phyloP scores from a whole-genome alignment of 768 basidiomycete species.

The Serpula lacrymans region DNA sequence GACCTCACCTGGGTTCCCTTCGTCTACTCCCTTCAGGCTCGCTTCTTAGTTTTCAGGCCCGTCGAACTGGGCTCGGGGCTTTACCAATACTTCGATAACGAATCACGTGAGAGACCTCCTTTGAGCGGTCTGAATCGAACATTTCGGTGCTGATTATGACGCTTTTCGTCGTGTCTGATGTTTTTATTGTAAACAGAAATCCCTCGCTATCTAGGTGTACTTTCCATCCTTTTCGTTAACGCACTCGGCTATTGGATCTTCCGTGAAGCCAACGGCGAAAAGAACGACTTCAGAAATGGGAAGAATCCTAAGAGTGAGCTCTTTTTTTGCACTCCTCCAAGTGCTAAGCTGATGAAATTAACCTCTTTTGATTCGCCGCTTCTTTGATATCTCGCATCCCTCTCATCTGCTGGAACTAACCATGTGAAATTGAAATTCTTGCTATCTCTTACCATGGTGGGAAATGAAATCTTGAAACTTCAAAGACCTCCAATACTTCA shows the following conservation, averaged over 20 bases:
- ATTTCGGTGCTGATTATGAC: no score
- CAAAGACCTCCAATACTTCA: conserved; percentile 72
- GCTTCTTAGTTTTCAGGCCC: conserved; percentile 89
- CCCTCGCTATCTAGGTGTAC: conserved; percentile 44
- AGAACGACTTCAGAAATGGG: conserved; percentile 93
- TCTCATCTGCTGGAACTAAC: no score
- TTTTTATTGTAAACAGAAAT: no score
- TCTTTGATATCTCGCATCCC: no score
- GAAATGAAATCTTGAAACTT: no score
- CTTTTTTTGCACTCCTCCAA: not conserved
- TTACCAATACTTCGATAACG: no score
- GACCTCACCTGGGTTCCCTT: conserved; percentile 95
- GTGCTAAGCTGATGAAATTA: no score
- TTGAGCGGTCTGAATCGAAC: no score
- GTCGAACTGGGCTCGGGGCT: conserved; percentile 74
- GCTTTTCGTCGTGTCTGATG: conserved; percentile 73
- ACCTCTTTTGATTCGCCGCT: no score
- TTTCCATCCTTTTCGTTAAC: conserved; percentile 62
- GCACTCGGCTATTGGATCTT: conserved; percentile 88
- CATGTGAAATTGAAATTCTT: no score
- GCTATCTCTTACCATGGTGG: no score
- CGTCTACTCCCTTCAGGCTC: conserved; percentile 88
- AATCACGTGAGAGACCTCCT: no score
- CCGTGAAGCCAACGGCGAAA: conserved; percentile 83
- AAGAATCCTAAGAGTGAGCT: conserved; percentile 85